Base-by-base conservation (phyloP, 805 yeast species). In the Tetrapisispora fleetii region DNA sequence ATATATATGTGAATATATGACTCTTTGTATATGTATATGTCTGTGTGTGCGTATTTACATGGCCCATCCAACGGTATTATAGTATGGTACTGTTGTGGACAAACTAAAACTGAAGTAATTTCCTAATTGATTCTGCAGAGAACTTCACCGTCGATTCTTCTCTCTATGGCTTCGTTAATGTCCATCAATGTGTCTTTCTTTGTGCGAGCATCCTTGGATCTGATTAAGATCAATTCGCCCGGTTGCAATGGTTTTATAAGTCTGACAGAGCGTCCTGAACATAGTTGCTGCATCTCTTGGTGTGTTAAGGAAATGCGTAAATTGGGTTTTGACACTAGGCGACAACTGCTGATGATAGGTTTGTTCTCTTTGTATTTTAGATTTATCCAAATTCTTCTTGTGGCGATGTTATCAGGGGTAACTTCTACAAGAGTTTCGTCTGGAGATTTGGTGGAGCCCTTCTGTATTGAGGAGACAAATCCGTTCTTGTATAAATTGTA, bases 311-410 rank as follows among this genome's bases (percentile, higher is more conserved):
- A 67, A 19, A 90, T 84, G 62, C 82, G 76, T 62, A 91, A 76
- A 59, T 83, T 86, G 37, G 99, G 98, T 60, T 84, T 89, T 41
- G 93, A 83, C 30, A 93, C 79, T 56, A 91, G 72, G 30, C 78
- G 74, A 58, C 89, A 78, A 48, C 79, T 76, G 54, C 80, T 75
- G 53, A 93, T 72, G 17, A 93, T 95, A 0, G 96, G 83, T 55
- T 74, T 72, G 60, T 83, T 79, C 54, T 87, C 79, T 61, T 91
- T 79, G 66, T 93, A 93, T 65, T 93, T 93, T 64, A 93, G 72
- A 2, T 90, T 95, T 19, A 93, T 66, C 99, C 99, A 93, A 45
- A 93, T 74, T 56, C 95, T 76, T 60, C 98, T 80, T 1, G 90
- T 77, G 18, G 95, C 68, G 30, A 93, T 79, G 62, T 91, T 90